Evolutionary conservation across 768 basidiomycete genomes (phyloP).

Genomic region (Termitomyces sp.): DNA sequence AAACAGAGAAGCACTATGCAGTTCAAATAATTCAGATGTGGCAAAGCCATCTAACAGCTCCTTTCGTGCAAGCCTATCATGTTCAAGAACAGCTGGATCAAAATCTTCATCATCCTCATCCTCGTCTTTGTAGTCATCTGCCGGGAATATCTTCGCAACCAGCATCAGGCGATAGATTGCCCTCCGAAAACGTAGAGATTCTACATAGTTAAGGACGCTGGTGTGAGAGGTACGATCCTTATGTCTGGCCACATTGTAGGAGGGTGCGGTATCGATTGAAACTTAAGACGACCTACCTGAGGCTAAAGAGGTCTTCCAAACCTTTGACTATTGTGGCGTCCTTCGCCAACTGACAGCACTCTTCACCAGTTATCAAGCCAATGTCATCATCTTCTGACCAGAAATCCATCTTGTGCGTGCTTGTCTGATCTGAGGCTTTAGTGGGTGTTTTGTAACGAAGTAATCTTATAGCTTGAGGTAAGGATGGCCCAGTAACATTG

Average conservation of each 20-base stretch:
- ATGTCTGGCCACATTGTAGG: constrained; percentile 22
- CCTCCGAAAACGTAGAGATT: constrained; percentile 22
- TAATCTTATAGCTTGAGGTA: constrained; percentile 24
- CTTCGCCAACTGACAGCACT: constrained; percentile 15
- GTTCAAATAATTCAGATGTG: constrained; percentile 8
- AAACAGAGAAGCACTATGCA: constrained; percentile 12
- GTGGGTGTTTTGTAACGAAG: constrained; percentile 11
- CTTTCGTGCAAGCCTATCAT: constrained; percentile 5
- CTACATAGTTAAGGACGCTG: constrained; percentile 23
- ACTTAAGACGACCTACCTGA: constrained; percentile 21
- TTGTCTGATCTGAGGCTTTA: neutral
- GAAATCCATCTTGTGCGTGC: neutral
- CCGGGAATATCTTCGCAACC: constrained; percentile 8
- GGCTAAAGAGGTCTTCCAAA: constrained; percentile 35
- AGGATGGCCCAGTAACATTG: constrained; percentile 22
- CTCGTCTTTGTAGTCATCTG: neutral
- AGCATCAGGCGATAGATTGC: constrained; percentile 15
- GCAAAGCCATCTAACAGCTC: constrained; percentile 6
- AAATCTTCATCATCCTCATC: constrained; percentile 1
- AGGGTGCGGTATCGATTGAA: neutral
- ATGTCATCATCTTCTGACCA: constrained; percentile 12
- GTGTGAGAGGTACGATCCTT: constrained; percentile 27
- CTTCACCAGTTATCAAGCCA: constrained; percentile 14
- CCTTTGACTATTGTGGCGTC: constrained; percentile 18
- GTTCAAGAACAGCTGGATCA: neutral